Percentiles rank a stretch among this genome's conserved stretches.
Conservation (phyloP, 2,329 filamentous ascomycete species). For the Onygenales sp. region DNA sequence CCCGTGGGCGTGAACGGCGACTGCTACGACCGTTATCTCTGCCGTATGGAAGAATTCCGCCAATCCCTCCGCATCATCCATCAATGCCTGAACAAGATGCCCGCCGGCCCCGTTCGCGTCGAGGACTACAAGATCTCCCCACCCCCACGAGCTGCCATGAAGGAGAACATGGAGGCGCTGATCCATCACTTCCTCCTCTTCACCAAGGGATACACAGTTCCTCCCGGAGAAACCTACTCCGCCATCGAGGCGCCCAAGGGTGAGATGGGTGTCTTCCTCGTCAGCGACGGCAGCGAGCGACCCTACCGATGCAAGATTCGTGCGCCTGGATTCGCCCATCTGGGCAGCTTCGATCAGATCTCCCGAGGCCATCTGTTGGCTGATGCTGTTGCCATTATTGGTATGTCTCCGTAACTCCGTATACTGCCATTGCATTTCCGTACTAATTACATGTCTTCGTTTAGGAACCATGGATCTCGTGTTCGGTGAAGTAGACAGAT, state of each 20-base stretch:
- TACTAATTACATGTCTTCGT: background rate
- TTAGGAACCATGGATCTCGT: constrained; percentile 69
- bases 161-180: constrained; percentile 99
- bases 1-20: constrained; percentile 94
- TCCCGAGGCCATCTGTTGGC: constrained; percentile 86
- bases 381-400: constrained; percentile 92
- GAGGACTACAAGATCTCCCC: constrained; percentile 99
- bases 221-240: constrained; percentile 94
- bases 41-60: constrained; percentile 99
- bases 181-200: constrained; percentile 99
- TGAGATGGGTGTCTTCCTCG: constrained; percentile 96
- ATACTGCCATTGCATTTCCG: background rate
- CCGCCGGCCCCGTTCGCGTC: constrained; percentile 81
- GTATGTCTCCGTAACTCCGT: constrained; percentile 27
- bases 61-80: constrained; percentile 97
- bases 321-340: constrained; percentile 90
- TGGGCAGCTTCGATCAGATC: constrained; percentile 89
- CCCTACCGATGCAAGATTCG: constrained; percentile 97
- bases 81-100: constrained; percentile 99
- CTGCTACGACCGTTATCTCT: constrained; percentile 98
- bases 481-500: constrained; percentile 62
- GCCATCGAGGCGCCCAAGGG: constrained; percentile 99
- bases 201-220: constrained; percentile 96
- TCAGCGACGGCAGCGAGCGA: constrained; percentile 91
- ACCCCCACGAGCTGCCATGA: constrained; percentile 94